Evolutionary conservation across 306 rosid genomes (phyloP), one percentile per base, ranked within the genome.

Genomic region (Chamaecrista fasciculata): DNA sequence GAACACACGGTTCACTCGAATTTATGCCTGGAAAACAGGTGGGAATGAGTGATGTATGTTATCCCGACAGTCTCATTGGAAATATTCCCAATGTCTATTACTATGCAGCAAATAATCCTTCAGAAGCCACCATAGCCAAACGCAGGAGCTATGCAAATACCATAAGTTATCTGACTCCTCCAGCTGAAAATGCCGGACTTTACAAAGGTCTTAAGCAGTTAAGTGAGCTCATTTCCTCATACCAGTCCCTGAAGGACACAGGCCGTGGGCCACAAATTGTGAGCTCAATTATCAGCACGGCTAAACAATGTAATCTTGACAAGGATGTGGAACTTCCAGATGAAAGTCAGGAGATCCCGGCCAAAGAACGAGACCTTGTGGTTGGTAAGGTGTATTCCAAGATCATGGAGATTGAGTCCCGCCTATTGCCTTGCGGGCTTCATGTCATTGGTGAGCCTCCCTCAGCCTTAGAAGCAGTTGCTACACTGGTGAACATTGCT

Each of bases 11-110:
- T 50, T 94, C 99, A 10, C 99, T 94, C 33, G 99, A 95, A 76
- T 95, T 95, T 87, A 95, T 91, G 97, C 99, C 99, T 29, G 97
- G 99, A 62, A 95, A 95, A 73, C 97, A 95, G 84, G 99, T 95
- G 6, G 99, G 99, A 43, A 95, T 95, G 99, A 95, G 99, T 83
- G 99, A 95, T 74, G 99, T 64, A 5, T 95, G 99, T 37, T 95
- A 68, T 76, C 99, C 97, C 0, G 99, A 95, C 80, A 91, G 96
- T 79, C 86, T 95, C 62, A 95, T 95, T 26, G 99, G 97, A 44
- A 91, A 91, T 75, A 87, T 95, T 57, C 99, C 99, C 33, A 95
- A 95, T 70, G 77, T 95, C 23, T 95, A 95, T 77, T 95, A 91
- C 76, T 95, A 95, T 71, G 97, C 96, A 36, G 99, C 97, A 39